phyloP scores from a whole-genome alignment of 2,329 filamentous ascomycete species.

The Elsinoe batatas region DNA sequence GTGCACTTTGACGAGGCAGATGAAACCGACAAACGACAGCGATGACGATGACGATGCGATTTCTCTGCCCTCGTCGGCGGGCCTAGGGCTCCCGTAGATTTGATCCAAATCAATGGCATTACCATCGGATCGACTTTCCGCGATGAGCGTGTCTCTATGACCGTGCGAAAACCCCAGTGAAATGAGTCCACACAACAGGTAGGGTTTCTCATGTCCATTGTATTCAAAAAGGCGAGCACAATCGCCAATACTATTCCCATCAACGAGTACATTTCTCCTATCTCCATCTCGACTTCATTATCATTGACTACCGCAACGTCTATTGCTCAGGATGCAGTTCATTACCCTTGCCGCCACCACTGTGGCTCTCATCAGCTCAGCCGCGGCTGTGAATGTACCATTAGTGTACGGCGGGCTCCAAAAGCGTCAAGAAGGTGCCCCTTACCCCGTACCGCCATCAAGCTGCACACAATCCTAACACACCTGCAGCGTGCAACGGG shows the following conservation, averaged over 20 bases:
- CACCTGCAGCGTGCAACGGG: neutral
- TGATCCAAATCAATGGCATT: too few relatives aligned
- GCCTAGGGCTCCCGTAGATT: too few relatives aligned
- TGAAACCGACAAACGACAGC: too few relatives aligned
- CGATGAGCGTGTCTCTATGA: neutral
- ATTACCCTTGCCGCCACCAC: conserved; percentile 15
- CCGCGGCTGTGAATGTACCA: neutral
- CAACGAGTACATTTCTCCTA: neutral
- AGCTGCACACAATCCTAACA: neutral
- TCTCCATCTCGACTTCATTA: neutral
- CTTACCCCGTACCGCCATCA: neutral
- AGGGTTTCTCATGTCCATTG: neutral
- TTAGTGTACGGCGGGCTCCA: neutral
- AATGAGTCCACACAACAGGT: neutral
- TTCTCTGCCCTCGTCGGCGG: too few relatives aligned
- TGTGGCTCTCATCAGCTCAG: conserved; percentile 8
- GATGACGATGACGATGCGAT: too few relatives aligned
- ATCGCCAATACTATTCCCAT: neutral
- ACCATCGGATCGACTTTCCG: neutral
- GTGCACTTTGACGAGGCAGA: too few relatives aligned
- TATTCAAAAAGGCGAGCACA: neutral
- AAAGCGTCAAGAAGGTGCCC: neutral
- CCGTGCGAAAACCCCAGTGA: neutral
- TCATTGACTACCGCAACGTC: neutral
- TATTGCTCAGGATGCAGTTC: conserved; percentile 18